phyloP scores from a whole-genome alignment of 257 asterid species.

The Primulina eburnea region DNA sequence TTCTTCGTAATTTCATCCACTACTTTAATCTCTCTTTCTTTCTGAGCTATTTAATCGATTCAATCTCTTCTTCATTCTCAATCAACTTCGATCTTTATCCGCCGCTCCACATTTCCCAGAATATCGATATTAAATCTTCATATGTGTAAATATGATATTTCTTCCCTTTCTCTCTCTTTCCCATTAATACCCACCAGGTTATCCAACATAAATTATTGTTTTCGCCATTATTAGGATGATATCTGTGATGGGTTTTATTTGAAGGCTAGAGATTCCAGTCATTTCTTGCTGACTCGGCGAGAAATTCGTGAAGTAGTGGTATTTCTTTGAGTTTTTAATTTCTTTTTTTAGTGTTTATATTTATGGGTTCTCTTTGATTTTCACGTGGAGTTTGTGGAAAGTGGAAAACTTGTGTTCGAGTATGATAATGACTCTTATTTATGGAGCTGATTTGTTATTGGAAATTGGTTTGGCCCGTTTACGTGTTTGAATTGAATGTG shows the following conservation, averaged over 20 bases:
- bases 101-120: conserved; percentile 23
- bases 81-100: conserved; percentile 34
- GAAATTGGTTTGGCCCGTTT: not conserved
- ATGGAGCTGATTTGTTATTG: not conserved
- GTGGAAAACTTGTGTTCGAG: not conserved
- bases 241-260: conserved; percentile 1
- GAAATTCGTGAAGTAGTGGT: conserved; percentile 24
- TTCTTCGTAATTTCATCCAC: conserved; percentile 30
- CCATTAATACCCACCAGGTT: conserved; percentile 8
- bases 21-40: conserved; percentile 17
- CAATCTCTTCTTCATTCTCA: conserved; percentile 53
- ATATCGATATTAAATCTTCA: conserved; percentile 1
- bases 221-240: not conserved
- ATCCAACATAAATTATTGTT: conserved; percentile 9
- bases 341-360: conserved; percentile 3
- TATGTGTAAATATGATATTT: conserved; percentile 19
- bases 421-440: not conserved
- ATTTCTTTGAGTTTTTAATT: conserved; percentile 7
- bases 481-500: not conserved
- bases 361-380: conserved; percentile 14
- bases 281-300: conserved; percentile 25
- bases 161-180: conserved; percentile 23
- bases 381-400: conserved; percentile 19
- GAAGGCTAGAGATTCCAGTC: conserved; percentile 14
- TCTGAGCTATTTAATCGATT: conserved; percentile 40